These are phyloP conservation scores for Russula lepida DNA, from an alignment of 768 basidiomycete species.

Conservation along the genomic window DNA sequence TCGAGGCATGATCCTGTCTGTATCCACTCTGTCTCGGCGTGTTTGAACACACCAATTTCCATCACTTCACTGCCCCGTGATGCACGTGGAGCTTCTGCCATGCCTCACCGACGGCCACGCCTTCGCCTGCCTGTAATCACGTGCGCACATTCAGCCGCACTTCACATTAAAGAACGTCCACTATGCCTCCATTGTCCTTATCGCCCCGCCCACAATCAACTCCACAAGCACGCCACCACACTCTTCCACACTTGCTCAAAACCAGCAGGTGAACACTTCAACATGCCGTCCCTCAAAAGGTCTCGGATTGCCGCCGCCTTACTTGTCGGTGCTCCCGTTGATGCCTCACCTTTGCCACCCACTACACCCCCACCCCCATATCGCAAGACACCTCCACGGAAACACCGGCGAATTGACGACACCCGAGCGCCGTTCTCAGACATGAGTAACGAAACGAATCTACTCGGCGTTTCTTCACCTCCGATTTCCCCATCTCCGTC, in stretches of 20 bases:
- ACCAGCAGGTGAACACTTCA: not conserved
- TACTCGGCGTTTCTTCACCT: not conserved
- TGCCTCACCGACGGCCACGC: slow-evolving; percentile 13
- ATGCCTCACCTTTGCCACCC: slow-evolving; percentile 9
- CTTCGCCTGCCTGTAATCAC: slow-evolving; percentile 17
- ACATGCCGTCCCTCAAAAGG: slow-evolving; percentile 18
- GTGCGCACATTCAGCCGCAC: slow-evolving; percentile 9
- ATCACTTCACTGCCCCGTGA: slow-evolving; percentile 15
- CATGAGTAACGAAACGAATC: slow-evolving; percentile 17
- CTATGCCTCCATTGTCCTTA: slow-evolving; percentile 13
- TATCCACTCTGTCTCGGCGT: slow-evolving; percentile 17
- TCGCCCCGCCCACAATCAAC: slow-evolving; percentile 15
- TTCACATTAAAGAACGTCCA: slow-evolving; percentile 20
- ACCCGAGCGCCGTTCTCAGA: slow-evolving; percentile 11
- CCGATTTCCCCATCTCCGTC: slow-evolving; percentile 4
- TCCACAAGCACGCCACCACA: not conserved
- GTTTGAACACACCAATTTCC: slow-evolving; percentile 5
- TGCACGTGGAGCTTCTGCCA: slow-evolving; percentile 14
- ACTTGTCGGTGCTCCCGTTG: slow-evolving; percentile 6
- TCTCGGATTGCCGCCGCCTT: slow-evolving; percentile 3
- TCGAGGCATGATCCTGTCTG: slow-evolving; percentile 13
- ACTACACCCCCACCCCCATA: slow-evolving; percentile 8
- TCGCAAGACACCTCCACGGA: slow-evolving; percentile 12
- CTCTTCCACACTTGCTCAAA: slow-evolving; percentile 13
- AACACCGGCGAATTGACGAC: slow-evolving; percentile 14